Evolutionary conservation across 208 protist genomes (phyloP).

Genomic region (Strigomonas galati): DNA sequence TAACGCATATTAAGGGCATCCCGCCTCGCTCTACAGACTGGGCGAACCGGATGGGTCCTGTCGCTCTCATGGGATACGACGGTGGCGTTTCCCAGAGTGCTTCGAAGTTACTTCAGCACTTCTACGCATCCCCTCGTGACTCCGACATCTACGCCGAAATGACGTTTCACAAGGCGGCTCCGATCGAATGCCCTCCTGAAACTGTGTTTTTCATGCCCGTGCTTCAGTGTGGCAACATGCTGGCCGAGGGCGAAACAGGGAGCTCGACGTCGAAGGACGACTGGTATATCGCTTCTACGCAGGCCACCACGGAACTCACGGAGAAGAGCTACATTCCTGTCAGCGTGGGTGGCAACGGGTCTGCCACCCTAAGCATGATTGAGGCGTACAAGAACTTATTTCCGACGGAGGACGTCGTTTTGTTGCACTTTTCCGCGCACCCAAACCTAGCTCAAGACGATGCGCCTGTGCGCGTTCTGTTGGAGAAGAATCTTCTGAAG

Average conservation of each 20-base stretch:
- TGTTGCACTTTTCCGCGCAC: constrained; percentile 70
- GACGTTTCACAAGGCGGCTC: constrained; percentile 59
- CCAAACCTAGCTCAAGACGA: constrained; percentile 29
- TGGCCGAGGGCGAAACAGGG: neutral
- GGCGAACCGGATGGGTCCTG: constrained; percentile 62
- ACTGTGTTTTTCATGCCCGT: constrained; percentile 77
- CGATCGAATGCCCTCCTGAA: constrained; percentile 76
- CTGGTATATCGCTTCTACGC: constrained; percentile 56
- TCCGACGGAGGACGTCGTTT: constrained; percentile 64
- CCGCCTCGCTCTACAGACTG: constrained; percentile 65
- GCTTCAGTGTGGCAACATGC: constrained; percentile 63
- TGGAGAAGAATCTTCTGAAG: constrained; percentile 71
- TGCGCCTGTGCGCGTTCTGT: constrained; percentile 53
- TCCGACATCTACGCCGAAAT: constrained; percentile 81
- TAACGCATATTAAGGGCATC: constrained; percentile 46
- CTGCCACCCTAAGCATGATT: constrained; percentile 70
- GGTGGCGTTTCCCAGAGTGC: constrained; percentile 30
- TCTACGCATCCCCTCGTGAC: constrained; percentile 50
- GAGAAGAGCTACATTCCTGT: constrained; percentile 83
- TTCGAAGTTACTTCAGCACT: constrained; percentile 39
- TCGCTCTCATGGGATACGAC: constrained; percentile 66
- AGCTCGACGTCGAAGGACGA: constrained; percentile 36
- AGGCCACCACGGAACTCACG: constrained; percentile 59
- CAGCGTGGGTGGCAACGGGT: constrained; percentile 68
- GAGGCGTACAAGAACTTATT: constrained; percentile 79